These are phyloP conservation scores for Neurospora cerealis DNA, from an alignment of 495 filamentous ascomycete genomes.

Conservation along the genomic window DNA sequence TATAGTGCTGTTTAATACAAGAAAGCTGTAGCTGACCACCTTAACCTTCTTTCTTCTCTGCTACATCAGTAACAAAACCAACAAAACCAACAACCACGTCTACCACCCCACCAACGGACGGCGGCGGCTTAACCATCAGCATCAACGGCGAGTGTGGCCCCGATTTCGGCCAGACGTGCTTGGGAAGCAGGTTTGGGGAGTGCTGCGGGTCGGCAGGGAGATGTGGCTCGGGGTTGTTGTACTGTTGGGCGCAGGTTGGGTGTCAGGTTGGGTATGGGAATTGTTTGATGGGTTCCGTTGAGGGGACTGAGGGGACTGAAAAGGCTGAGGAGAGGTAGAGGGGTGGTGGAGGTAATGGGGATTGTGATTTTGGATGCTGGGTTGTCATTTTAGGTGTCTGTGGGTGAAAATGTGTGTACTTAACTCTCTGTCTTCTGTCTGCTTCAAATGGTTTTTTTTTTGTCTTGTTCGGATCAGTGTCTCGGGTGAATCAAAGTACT, in stretches of 20 bases:
- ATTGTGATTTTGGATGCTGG: not conserved
- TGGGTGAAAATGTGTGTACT: not conserved
- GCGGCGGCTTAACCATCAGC: conserved; percentile 3
- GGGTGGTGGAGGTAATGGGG: not conserved
- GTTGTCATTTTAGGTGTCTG: not conserved
- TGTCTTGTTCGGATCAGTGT: not conserved
- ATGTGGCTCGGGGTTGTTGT: conserved; percentile 19
- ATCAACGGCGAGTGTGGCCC: conserved; percentile 14
- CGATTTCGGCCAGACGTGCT: conserved; percentile 22
- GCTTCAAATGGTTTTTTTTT: not conserved
- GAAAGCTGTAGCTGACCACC: not conserved
- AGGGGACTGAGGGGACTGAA: not conserved
- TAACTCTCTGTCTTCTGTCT: not conserved
- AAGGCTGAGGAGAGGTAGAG: not conserved
- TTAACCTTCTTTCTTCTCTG: not conserved
- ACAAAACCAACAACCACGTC: not conserved
- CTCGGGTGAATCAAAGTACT: not conserved
- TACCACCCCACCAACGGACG: not conserved
- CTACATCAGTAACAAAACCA: not conserved
- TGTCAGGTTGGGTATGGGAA: conserved; percentile 19
- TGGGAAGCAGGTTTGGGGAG: conserved; percentile 22
- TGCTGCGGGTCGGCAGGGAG: conserved; percentile 26
- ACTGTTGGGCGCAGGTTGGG: conserved; percentile 15
- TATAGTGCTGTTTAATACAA: not conserved
- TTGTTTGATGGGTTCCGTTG: conserved; percentile 5